A percentile compares a stretch with the other conserved stretches of the same genome.
phyloP scores from a whole-genome alignment of 2,329 filamentous ascomycete genomes.

The Aspergillus viridinutans region DNA sequence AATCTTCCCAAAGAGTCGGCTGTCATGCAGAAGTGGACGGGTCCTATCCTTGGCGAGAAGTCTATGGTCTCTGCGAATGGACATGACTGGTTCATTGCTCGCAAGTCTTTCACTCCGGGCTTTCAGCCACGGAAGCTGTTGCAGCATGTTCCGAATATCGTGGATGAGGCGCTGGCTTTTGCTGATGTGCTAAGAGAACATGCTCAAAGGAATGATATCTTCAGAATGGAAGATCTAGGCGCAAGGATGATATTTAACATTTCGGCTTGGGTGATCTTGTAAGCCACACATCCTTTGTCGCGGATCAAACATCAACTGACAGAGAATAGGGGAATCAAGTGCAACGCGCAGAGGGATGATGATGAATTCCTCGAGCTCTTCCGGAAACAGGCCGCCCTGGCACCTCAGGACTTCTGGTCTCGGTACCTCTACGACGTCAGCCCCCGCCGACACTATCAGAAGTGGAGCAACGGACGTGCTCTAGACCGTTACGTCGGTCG shows the following conservation, averaged over 20 bases:
- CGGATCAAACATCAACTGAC: slow-evolving; percentile 2
- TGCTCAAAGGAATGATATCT: slow-evolving; percentile 4
- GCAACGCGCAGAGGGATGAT: slow-evolving; percentile 25
- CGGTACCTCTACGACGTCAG: slow-evolving; percentile 9
- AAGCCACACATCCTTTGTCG: background rate
- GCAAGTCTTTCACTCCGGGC: slow-evolving; percentile 9
- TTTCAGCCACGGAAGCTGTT: slow-evolving; percentile 10
- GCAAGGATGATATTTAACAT: slow-evolving; percentile 12
- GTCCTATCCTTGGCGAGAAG: slow-evolving; percentile 25
- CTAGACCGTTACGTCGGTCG: slow-evolving; percentile 14
- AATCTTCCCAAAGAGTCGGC: slow-evolving; percentile 33
- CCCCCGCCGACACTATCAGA: slow-evolving; percentile 14
- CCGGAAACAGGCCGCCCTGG: slow-evolving; percentile 18
- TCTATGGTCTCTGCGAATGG: slow-evolving; percentile 36
- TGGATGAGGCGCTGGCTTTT: slow-evolving; percentile 11
- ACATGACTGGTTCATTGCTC: slow-evolving; percentile 33
- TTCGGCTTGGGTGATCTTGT: slow-evolving; percentile 9
- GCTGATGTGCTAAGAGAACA: slow-evolving; percentile 7
- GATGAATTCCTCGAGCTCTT: slow-evolving; percentile 33
- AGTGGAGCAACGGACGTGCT: slow-evolving; percentile 23
- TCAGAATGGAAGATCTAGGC: slow-evolving; percentile 9
- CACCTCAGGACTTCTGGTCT: slow-evolving; percentile 8
- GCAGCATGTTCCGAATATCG: slow-evolving; percentile 6
- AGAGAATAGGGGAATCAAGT: slow-evolving; percentile 8
- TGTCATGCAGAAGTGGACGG: slow-evolving; percentile 23